phyloP scores from a whole-genome alignment of 2,329 filamentous ascomycete genomes.

The Aspergillus aculeatus region DNA sequence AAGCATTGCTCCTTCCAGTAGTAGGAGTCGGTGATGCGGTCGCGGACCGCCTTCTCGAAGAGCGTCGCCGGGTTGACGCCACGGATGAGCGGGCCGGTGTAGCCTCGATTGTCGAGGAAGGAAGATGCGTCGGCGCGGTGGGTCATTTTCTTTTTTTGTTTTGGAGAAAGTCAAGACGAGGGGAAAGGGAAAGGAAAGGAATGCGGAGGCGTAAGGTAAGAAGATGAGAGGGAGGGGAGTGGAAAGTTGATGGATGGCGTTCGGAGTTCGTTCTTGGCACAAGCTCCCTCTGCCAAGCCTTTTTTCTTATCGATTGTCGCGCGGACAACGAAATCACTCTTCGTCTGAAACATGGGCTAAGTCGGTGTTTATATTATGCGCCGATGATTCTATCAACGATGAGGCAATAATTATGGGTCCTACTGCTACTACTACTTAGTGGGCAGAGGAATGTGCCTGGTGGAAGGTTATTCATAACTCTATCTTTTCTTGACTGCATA shows the following conservation, averaged over 20 bases:
- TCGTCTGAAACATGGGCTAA: background rate
- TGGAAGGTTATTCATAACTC: no score
- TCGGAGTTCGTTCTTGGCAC: background rate
- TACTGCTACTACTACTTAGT: no score
- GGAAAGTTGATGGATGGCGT: conserved; percentile 1
- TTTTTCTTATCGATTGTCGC: conserved; percentile 41
- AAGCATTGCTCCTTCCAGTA: conserved; percentile 99
- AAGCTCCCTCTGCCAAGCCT: conserved; percentile 21
- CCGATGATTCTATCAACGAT: no score
- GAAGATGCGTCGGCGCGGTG: conserved; percentile 74
- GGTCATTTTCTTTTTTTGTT: conserved; percentile 41
- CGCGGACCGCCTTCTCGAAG: conserved; percentile 91
- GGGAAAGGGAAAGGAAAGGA: conserved; percentile 9
- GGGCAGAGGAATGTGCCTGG: no score
- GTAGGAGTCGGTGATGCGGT: conserved; percentile 91
- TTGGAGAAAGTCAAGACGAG: conserved; percentile 12
- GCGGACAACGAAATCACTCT: conserved; percentile 28
- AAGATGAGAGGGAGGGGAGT: background rate
- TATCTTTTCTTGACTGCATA: no score
- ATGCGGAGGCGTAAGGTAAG: conserved; percentile 2
- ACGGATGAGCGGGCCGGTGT: conserved; percentile 71
- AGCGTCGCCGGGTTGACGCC: conserved; percentile 93
- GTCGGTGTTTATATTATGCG: background rate
- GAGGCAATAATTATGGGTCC: no score
- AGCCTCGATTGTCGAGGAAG: conserved; percentile 87